Percentiles rank a stretch among this genome's conserved stretches.
Conservation (phyloP, 1,139 yeast species). For the Pichia sp. region DNA sequence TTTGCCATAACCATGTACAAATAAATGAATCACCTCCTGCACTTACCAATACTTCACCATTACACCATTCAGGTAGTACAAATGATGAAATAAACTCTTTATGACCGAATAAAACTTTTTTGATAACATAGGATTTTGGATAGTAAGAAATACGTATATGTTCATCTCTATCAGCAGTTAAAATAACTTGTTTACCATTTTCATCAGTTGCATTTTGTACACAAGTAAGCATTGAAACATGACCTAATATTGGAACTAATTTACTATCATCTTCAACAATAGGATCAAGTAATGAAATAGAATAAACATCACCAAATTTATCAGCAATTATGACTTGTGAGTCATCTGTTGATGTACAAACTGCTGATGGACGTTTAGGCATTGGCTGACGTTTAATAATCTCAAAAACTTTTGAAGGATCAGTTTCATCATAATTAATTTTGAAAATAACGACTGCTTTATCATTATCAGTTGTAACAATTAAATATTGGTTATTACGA, state of each 20-base stretch:
- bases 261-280: conserved; percentile 36
- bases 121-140: conserved; percentile 73
- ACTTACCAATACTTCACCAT: conserved; percentile 49
- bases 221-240: conserved; percentile 91
- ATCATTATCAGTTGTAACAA: conserved; percentile 76
- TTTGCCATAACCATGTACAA: conserved; percentile 63
- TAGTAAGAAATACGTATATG: conserved; percentile 84
- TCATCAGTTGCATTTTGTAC: conserved; percentile 39
- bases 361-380: conserved; percentile 86
- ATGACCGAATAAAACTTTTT: conserved; percentile 85
- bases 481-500: conserved; percentile 46
- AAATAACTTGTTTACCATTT: conserved; percentile 45
- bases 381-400: conserved; percentile 65
- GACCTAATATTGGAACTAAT: conserved; percentile 75
- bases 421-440: conserved; percentile 25
- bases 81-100: conserved; percentile 69
- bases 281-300: conserved; percentile 36
- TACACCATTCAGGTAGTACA: conserved; percentile 43
- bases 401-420: conserved; percentile 38
- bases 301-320: conserved; percentile 93
- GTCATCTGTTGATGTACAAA: conserved; percentile 53
- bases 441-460: conserved; percentile 68
- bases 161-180: conserved; percentile 93
- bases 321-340: conserved; percentile 70
- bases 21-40: conserved; percentile 88